Evolutionary conservation across 106 monocot genomes (phyloP).

Genomic region (Platanthera zijinensis): DNA sequence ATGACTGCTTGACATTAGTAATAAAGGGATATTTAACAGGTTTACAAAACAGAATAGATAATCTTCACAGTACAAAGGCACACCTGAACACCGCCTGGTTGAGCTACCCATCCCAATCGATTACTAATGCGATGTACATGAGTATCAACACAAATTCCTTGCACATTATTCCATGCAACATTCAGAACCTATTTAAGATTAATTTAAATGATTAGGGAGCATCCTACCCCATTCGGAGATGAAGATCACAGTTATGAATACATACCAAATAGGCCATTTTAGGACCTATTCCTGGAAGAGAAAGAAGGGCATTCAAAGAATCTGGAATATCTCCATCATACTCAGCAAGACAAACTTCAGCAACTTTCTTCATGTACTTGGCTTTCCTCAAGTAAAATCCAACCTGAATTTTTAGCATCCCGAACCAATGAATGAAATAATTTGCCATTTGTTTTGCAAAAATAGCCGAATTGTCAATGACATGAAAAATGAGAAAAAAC

Average conservation of each 20-base stretch:
- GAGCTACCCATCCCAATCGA: slow-evolving; percentile 91
- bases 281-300: slow-evolving; percentile 83
- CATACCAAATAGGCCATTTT: slow-evolving; percentile 98
- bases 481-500: too few species aligned
- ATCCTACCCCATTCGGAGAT: background rate
- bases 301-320: slow-evolving; percentile 67
- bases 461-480: background rate
- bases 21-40: background rate
- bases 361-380: slow-evolving; percentile 73
- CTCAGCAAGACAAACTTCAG: slow-evolving; percentile 75
- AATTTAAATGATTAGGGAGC: background rate
- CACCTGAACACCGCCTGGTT: slow-evolving; percentile 60
- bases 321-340: slow-evolving; percentile 83
- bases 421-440: background rate
- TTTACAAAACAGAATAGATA: background rate
- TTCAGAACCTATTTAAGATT: slow-evolving; percentile 62
- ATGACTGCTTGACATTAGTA: background rate
- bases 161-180: slow-evolving; percentile 83
- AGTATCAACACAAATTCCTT: slow-evolving; percentile 99
- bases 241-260: background rate
- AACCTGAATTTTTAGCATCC: slow-evolving; percentile 32
- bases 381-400: slow-evolving; percentile 96
- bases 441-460: background rate
- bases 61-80: background rate
- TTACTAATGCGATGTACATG: slow-evolving; percentile 98